These are phyloP conservation scores for Colletotrichum abscissum DNA, from an alignment of 2,329 filamentous ascomycete genomes.

Conservation along the genomic window DNA sequence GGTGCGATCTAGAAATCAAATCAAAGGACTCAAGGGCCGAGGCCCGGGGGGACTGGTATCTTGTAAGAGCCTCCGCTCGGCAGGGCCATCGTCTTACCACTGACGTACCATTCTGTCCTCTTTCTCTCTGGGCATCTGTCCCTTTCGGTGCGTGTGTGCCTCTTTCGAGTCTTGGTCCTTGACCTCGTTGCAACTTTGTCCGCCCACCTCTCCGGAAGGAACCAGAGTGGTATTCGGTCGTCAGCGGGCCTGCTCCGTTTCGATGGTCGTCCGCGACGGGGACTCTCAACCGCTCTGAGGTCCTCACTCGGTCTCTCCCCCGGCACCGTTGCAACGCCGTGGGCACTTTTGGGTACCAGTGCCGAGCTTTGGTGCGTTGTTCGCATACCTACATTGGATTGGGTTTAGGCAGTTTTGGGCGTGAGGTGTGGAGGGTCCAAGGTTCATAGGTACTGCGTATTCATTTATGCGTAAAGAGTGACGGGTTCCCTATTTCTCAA, in stretches of 20 bases:
- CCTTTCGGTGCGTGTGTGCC: neutral
- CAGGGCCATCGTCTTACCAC: neutral
- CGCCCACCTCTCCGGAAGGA: slow-evolving; percentile 3
- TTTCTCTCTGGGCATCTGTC: neutral
- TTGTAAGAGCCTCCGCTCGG: neutral
- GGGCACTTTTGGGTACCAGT: neutral
- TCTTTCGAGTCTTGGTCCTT: neutral
- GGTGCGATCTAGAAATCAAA: slow-evolving; percentile 21
- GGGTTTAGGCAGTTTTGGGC: neutral
- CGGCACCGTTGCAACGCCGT: slow-evolving; percentile 18
- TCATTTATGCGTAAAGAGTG: no score
- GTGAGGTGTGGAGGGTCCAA: neutral
- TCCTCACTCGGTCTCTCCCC: slow-evolving; percentile 6
- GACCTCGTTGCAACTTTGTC: neutral
- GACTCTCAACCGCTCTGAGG: neutral
- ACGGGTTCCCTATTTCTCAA: neutral
- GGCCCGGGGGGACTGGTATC: neutral
- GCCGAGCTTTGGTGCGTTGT: neutral
- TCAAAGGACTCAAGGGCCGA: neutral
- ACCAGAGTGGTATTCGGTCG: slow-evolving; percentile 31
- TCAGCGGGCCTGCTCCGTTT: slow-evolving; percentile 24
- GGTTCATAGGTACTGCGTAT: no score
- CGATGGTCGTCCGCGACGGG: neutral
- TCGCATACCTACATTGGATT: slow-evolving; percentile 17
- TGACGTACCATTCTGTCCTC: neutral